Percentiles rank a stretch among this genome's conserved stretches.
phyloP scores from a whole-genome alignment of 345 rosid genomes.

The Bretschneidera sinensis region DNA sequence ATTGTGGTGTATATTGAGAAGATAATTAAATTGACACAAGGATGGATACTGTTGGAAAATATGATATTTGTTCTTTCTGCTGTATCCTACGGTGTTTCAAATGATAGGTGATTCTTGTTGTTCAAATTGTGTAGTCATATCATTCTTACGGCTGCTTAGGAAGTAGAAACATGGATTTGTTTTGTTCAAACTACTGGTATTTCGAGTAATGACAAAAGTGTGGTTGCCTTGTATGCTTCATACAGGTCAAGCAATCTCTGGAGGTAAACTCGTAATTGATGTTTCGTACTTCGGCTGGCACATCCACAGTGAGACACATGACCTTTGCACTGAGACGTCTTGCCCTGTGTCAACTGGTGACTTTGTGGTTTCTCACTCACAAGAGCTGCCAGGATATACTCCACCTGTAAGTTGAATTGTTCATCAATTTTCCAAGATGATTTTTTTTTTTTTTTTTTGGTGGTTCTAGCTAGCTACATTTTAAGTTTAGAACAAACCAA shows the following conservation, averaged over 20 bases:
- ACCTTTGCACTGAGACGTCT: constrained; percentile 74
- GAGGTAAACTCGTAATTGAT: constrained; percentile 73
- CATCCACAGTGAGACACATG: constrained; percentile 72
- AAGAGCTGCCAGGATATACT: constrained; percentile 76
- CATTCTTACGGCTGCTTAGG: no score
- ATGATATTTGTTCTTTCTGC: no score
- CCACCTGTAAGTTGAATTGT: constrained; percentile 69
- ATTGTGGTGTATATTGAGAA: no score
- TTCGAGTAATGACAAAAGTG: no score
- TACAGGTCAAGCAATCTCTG: constrained; percentile 44
- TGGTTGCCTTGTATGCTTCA: not conserved
- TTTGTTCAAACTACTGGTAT: no score
- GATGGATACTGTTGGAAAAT: no score
- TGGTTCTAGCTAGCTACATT: no score
- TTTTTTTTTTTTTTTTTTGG: not conserved
- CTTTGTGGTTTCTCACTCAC: constrained; percentile 76
- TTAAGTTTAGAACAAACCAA: no score
- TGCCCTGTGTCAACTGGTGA: constrained; percentile 82
- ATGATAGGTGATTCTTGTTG: not conserved
- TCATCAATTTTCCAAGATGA: not conserved
- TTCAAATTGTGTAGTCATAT: no score
- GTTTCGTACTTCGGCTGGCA: constrained; percentile 88
- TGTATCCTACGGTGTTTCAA: not conserved
- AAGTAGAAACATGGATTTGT: no score
- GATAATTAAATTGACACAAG: no score